Conservation (phyloP, 140 eudicot genomes). For the Senecio squalidus region DNA sequence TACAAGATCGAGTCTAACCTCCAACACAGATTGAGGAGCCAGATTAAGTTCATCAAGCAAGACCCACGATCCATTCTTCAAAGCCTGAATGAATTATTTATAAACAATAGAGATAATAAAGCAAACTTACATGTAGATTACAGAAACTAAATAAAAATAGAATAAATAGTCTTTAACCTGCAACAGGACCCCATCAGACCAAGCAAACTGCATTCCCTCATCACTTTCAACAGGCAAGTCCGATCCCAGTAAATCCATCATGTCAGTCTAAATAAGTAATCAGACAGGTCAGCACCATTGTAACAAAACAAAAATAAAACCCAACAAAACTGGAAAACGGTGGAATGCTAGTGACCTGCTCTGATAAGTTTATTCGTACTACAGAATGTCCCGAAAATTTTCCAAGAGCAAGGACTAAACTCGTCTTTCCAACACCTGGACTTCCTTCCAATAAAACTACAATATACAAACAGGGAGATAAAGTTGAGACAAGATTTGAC, state of each 20-base stretch:
- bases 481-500: slow-evolving; percentile 1
- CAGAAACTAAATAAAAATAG: not conserved
- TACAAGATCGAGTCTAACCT: slow-evolving; percentile 36
- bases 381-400: slow-evolving; percentile 89
- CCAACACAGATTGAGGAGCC: slow-evolving; percentile 97
- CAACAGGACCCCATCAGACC: slow-evolving; percentile 96
- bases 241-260: slow-evolving; percentile 96
- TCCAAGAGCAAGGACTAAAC: slow-evolving; percentile 78
- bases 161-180: slow-evolving; percentile 46
- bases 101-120: not conserved
- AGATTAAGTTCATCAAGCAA: slow-evolving; percentile 93
- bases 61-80: slow-evolving; percentile 94
- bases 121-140: not conserved
- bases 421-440: slow-evolving; percentile 99
- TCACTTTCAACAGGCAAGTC: slow-evolving; percentile 93
- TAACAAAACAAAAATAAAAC: not conserved
- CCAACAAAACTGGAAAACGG: not conserved
- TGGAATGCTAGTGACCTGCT: slow-evolving; percentile 52
- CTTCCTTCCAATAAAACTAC: slow-evolving; percentile 94
- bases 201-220: slow-evolving; percentile 96
- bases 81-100: slow-evolving; percentile 48
- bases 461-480: slow-evolving; percentile 10
- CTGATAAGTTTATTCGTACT: slow-evolving; percentile 92
- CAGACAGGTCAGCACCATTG: slow-evolving; percentile 6
- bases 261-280: slow-evolving; percentile 60